phyloP scores from a whole-genome alignment of 78 protist genomes.

The Dictyostelium intermedium region DNA sequence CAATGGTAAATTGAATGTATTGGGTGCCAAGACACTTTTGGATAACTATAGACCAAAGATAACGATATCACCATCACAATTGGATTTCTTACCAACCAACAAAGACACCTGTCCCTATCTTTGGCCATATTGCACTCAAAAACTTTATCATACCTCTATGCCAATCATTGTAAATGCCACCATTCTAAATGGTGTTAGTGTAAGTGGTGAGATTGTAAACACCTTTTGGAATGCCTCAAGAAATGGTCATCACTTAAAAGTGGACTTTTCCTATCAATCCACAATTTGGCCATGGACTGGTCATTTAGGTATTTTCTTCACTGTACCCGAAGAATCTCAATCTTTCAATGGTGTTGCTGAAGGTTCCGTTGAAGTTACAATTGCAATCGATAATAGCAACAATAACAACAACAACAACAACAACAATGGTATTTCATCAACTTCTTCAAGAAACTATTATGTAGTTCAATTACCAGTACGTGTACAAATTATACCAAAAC shows the following conservation, averaged over 20 bases:
- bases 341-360: conserved; percentile 70
- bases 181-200: conserved; percentile 86
- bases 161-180: conserved; percentile 92
- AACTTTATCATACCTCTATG: conserved; percentile 75
- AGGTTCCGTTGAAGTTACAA: conserved; percentile 43
- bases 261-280: conserved; percentile 6
- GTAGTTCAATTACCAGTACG: conserved; percentile 41
- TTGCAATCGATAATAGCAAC: conserved; percentile 19
- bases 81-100: conserved; percentile 66
- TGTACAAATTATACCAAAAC: conserved; percentile 84
- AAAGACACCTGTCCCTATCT: conserved; percentile 79
- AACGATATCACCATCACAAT: conserved; percentile 43
- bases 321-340: conserved; percentile 34
- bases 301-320: conserved; percentile 75
- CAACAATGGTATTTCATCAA: neutral
- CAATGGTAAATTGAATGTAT: conserved; percentile 77
- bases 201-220: conserved; percentile 30
- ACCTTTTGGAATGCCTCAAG: conserved; percentile 34
- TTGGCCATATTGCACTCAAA: conserved; percentile 97
- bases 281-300: conserved; percentile 95
- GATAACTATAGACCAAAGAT: conserved; percentile 76
- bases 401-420: neutral
- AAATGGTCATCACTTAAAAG: conserved; percentile 65
- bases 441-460: neutral
- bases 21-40: conserved; percentile 17